phyloP scores from a whole-genome alignment of 2,329 filamentous ascomycete species.

The Fusarium tanahbumbuense region DNA sequence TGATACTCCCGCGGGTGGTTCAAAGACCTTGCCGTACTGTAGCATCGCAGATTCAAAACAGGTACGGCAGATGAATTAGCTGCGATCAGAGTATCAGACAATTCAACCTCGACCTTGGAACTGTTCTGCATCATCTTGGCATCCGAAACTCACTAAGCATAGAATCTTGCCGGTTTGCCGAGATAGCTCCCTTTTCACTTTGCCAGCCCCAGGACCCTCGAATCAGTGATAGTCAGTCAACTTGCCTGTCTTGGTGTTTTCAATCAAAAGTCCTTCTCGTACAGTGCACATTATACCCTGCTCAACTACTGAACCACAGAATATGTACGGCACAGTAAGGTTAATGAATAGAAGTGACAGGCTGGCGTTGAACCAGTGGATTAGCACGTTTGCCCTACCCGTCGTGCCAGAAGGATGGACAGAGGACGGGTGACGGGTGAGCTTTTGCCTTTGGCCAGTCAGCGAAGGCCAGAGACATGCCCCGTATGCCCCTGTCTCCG shows the following conservation, averaged over 20 bases:
- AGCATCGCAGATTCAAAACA: background rate
- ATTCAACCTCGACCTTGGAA: background rate
- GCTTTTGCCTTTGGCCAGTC: constrained; percentile 19
- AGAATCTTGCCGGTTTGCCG: constrained; percentile 21
- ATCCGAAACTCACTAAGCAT: constrained; percentile 4
- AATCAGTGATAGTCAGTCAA: constrained; percentile 17
- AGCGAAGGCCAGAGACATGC: constrained; percentile 20
- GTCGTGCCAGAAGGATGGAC: constrained; percentile 14
- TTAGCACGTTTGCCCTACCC: constrained; percentile 18
- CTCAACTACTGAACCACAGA: background rate
- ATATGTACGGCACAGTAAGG: background rate
- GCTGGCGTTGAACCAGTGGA: constrained; percentile 1
- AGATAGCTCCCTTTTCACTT: background rate
- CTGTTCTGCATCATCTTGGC: background rate
- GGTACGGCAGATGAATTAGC: background rate
- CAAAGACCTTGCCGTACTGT: background rate
- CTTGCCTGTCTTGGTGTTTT: constrained; percentile 4
- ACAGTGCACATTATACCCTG: background rate
- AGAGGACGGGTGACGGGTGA: constrained; percentile 15
- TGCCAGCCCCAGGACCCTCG: constrained; percentile 4
- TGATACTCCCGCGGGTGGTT: background rate
- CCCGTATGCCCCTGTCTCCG: constrained; percentile 6
- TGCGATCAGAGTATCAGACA: background rate
- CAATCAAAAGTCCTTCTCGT: background rate
- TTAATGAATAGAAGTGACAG: background rate